Base-by-base conservation (phyloP, 257 asterid species). In the Linaria vulgaris region DNA sequence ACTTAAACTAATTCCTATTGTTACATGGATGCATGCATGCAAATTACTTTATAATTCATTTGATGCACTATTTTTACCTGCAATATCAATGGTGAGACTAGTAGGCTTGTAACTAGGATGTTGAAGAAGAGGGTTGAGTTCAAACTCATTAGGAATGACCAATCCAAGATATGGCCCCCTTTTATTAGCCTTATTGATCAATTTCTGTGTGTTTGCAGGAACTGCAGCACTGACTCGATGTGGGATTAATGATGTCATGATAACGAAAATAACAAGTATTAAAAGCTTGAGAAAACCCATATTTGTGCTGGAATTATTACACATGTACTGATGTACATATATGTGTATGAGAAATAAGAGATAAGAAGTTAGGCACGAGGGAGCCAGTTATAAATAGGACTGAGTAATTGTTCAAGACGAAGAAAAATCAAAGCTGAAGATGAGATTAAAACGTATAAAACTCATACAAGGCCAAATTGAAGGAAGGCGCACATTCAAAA, bases 121-220 rank as follows among this genome's bases (percentile, higher is more conserved):
- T 1, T 84, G 54, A 37, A 84, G 87, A 62, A 83, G 79, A 69
- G 90, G 90, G 11, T 66, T 76, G 82, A 81, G 57, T 25, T 84
- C 87, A 56, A 76, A 81, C 30, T 62, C 6, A 62, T 84, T 84
- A 0, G 87, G 90, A 73, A 84, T 79, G 22, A 81, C 85, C 11
- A 83, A 8, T 9, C 87, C 90, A 24, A 81, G 59, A 70, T 72
- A 84, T 67, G 87, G 85, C 1, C 87, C 87, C 5, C 52, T n/a
- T 48, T 20, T 52, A 56, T 84, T 84, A 13, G 73, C 87, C 43
- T 56, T 39, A 12, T 64, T 19, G 50, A 84, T 81, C 49, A 64
- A 34, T 39, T n/a, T 61, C 45, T 47, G 78, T 9, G 82, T 76
- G 0, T 59, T 62, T 47, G 27, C 23, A 51, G 53, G 57, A 10